These are phyloP conservation scores for Boletus bicolor DNA, from an alignment of 768 basidiomycete genomes.

Conservation along the genomic window DNA sequence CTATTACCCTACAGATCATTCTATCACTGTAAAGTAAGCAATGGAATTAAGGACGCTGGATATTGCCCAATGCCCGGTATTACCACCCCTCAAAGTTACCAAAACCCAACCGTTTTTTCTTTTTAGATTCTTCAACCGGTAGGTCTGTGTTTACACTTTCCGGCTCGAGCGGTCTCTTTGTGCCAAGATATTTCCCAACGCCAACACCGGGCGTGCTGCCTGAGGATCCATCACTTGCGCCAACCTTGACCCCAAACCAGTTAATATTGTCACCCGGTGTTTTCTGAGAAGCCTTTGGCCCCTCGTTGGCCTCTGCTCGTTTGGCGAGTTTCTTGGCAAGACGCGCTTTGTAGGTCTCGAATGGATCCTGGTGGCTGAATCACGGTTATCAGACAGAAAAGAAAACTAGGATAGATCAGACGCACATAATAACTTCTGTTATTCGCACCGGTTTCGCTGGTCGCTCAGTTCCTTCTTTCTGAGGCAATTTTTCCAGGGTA, in stretches of 20 bases:
- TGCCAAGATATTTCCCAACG: slow-evolving; percentile 77
- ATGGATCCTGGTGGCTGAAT: slow-evolving; percentile 86
- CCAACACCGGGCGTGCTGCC: slow-evolving; percentile 36
- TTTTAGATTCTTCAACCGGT: slow-evolving; percentile 53
- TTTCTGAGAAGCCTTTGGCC: slow-evolving; percentile 39
- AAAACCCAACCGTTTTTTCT: slow-evolving; percentile 84
- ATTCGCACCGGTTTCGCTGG: slow-evolving; percentile 85
- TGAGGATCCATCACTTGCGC: slow-evolving; percentile 38
- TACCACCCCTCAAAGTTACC: slow-evolving; percentile 89
- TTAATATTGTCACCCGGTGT: slow-evolving; percentile 68
- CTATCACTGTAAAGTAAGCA: slow-evolving; percentile 11
- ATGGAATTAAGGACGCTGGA: background rate
- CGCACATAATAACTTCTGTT: slow-evolving; percentile 82
- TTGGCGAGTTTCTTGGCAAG: slow-evolving; percentile 71
- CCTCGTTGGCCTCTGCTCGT: slow-evolving; percentile 30
- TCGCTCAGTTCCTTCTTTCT: slow-evolving; percentile 82
- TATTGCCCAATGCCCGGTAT: background rate
- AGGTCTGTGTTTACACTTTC: slow-evolving; percentile 19
- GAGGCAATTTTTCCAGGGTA: slow-evolving; percentile 74
- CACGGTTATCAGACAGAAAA: slow-evolving; percentile 6
- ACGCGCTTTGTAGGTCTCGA: slow-evolving; percentile 86
- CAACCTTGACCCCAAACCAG: slow-evolving; percentile 89
- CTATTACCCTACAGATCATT: slow-evolving; percentile 9
- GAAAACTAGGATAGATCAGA: slow-evolving; percentile 7
- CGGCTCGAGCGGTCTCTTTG: slow-evolving; percentile 44